Evolutionary conservation across 768 basidiomycete genomes (phyloP).

Genomic region (Mycena maculata): DNA sequence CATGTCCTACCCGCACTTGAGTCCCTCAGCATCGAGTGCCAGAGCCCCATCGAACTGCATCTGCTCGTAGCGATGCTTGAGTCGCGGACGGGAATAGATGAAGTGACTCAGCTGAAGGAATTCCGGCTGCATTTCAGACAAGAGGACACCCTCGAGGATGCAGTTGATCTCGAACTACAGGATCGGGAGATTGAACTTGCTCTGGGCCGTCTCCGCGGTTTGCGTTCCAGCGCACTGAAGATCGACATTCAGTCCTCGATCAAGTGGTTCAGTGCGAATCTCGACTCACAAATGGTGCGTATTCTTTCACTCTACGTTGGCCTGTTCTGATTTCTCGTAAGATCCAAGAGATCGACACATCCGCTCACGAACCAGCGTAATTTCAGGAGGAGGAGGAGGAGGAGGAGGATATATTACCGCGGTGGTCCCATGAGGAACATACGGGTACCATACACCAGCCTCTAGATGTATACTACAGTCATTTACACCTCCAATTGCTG

Average conservation of each 20-base stretch:
- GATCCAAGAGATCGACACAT: background rate
- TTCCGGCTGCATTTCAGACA: background rate
- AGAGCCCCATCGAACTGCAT: background rate
- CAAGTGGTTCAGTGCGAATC: background rate
- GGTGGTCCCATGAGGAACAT: no score
- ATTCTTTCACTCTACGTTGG: background rate
- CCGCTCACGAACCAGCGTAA: background rate
- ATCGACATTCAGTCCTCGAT: background rate
- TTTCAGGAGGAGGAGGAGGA: no score
- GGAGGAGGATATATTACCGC: no score
- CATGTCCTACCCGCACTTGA: background rate
- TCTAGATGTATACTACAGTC: no score
- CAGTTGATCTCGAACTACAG: background rate
- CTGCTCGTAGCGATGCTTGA: background rate
- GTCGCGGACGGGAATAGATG: background rate
- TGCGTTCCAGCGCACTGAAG: background rate
- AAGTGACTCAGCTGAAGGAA: background rate
- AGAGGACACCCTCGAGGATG: background rate
- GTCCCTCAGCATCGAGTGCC: background rate
- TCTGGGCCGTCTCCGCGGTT: background rate
- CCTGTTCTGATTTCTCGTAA: background rate
- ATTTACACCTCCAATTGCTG: no score
- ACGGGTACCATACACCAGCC: no score
- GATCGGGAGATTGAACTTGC: background rate
- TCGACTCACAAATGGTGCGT: slow-evolving; percentile 1